phyloP scores from a whole-genome alignment of 2,329 filamentous ascomycete genomes.

The Exophiala viscosa region DNA sequence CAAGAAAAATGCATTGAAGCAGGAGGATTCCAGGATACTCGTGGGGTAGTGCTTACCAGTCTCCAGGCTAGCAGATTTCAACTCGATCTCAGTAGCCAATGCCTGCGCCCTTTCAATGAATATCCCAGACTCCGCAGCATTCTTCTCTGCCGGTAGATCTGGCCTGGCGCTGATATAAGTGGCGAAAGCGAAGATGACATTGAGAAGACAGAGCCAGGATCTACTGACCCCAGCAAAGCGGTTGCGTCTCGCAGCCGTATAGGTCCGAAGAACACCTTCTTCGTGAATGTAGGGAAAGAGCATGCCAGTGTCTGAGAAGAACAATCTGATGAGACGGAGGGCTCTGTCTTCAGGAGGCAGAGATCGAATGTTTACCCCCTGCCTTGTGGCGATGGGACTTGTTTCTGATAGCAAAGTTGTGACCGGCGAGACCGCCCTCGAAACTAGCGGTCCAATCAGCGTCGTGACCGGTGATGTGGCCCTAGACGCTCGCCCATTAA shows the following conservation, averaged over 20 bases:
- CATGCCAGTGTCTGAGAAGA: conserved; percentile 35
- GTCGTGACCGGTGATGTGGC: too few relatives aligned
- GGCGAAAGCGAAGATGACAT: conserved; percentile 33
- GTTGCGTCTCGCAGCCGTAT: conserved; percentile 26
- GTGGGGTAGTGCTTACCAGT: conserved; percentile 8
- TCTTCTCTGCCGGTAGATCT: conserved; percentile 19
- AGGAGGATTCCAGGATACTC: neutral
- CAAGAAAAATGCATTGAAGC: neutral
- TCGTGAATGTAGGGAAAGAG: conserved; percentile 33
- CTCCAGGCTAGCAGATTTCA: conserved; percentile 21
- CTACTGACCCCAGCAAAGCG: conserved; percentile 27
- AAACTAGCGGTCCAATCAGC: conserved; percentile 16
- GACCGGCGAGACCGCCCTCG: conserved; percentile 18
- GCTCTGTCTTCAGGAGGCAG: conserved; percentile 23
- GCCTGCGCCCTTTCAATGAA: conserved; percentile 23
- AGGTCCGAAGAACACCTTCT: conserved; percentile 30
- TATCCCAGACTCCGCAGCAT: conserved; percentile 21
- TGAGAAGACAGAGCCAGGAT: conserved; percentile 34
- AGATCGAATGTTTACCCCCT: conserved; percentile 17
- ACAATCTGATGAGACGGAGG: conserved; percentile 33
- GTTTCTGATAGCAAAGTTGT: conserved; percentile 17
- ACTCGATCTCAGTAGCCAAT: conserved; percentile 18
- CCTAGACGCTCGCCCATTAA: neutral
- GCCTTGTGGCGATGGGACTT: conserved; percentile 7
- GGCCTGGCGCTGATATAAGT: conserved; percentile 24